Base-by-base conservation (phyloP, 257 asterid species). In the Solanum chaucha region DNA sequence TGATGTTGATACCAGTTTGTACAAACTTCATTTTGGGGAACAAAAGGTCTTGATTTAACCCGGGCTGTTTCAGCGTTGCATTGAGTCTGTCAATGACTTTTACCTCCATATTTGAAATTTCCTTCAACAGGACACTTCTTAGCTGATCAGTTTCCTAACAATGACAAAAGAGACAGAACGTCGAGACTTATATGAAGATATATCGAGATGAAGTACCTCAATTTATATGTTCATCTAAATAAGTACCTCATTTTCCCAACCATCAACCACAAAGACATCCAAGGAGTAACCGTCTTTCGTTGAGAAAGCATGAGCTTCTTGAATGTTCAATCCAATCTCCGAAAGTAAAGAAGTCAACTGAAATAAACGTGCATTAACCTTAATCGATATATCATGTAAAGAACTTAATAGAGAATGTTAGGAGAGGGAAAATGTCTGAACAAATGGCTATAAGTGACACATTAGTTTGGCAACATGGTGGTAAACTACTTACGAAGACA, bases 301-400 rank as follows among this genome's bases (percentile, higher is more conserved):
- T 89, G 98, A 95, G 92, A 96, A 96, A 36, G 98, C 99, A 91
- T 96, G 99, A 86, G 98, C 99, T 91, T 96, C 99, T 94, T 95
- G 98, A 91, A 96, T 96, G 94, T 96, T 96, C 96, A 96, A 87
- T 30, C 98, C 99, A 58, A 94, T 93, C 91, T 93, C 98, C 89
- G 98, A 94, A 90, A 95, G 89, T 87, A 95, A 90, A 90, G 92
- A 90, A 82, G 99, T 94, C 80, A 96, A 88, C 99, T 95, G 96
- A 89, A 90, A 90, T 34, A 44, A 65, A 8, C 0, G 10, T 5
- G 35, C 78, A 75, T 30, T 24, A 20, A 40, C 61, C 70, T 51
- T n/a, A 86, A n/a, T 4, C 51, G 4, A 38, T 24, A 38, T 5
- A 10, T 73, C 35, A 51, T 41, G 51, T 32, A 88, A 67, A 38